phyloP scores from a whole-genome alignment of 345 rosid species.

The Euphorbia lathyris region DNA sequence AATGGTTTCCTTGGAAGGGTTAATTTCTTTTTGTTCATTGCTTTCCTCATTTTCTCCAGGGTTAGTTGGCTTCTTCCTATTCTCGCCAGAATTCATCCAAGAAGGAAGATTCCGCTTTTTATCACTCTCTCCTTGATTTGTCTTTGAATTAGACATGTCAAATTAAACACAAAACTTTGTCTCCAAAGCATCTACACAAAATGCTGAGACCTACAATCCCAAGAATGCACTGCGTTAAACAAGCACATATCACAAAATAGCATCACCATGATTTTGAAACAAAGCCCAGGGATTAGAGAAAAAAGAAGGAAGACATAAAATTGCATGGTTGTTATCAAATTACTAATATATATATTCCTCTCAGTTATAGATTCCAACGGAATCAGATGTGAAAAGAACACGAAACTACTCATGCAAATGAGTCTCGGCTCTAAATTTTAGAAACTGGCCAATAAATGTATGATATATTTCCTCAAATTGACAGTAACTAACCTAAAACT shows the following conservation, averaged over 20 bases:
- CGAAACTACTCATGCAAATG: no score
- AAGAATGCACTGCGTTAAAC: background rate
- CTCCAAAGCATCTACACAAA: background rate
- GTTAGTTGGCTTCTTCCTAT: constrained; percentile 32
- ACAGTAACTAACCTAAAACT: background rate
- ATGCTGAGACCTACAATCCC: background rate
- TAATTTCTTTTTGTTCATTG: constrained; percentile 10
- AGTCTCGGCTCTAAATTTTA: background rate
- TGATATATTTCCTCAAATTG: background rate
- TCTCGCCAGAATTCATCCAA: constrained; percentile 65
- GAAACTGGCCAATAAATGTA: background rate
- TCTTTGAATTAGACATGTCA: constrained; percentile 40
- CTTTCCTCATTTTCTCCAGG: constrained; percentile 18
- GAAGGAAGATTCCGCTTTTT: constrained; percentile 69
- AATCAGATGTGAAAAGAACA: background rate
- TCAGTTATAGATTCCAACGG: background rate
- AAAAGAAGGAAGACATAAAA: no score
- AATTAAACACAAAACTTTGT: background rate
- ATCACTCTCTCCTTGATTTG: constrained; percentile 20
- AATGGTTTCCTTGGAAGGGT: constrained; percentile 2
- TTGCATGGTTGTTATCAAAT: background rate
- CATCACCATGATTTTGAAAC: background rate
- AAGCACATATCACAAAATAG: background rate
- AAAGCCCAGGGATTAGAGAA: background rate
- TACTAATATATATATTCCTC: background rate